Evolutionary conservation across 2,329 filamentous ascomycete genomes (phyloP), one percentile per base, ranked within the genome.

Genomic region (Sarocladium brachiariae): DNA sequence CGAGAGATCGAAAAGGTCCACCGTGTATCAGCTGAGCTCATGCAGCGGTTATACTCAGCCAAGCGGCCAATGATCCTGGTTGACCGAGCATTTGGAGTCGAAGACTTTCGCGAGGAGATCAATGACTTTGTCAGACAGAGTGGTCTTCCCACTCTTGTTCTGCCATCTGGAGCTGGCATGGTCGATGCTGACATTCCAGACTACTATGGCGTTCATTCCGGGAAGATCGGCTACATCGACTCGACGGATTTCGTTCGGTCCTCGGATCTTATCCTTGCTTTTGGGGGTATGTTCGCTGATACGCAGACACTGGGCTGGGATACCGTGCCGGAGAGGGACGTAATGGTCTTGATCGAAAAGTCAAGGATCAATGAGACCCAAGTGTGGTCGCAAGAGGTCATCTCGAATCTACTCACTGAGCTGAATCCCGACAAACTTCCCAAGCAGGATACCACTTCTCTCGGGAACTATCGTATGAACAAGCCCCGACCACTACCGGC

Each of bases 41-140:
- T 77, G 4, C 60, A 64, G 1, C 67, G 63, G n/a, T 65, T 80
- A 0, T 68, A 74, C 39, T 54, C 58, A 0, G 68, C 74, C 2
- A 71, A 72, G 47, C 67, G 69, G 34, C 76, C 77, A 0, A 55
- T 75, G 41, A 75, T 81, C 47, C 55, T 79, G 2, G 71, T 78
- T 0, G 78, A 81, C 53, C 76, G 75, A 2, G 70, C 76, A 52
- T 69, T 67, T n/a, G 60, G 69, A 37, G 58, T 66, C 0, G 61
- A 73, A 24, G 65, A 65, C n/a, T 68, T 76, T 27, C 56, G 68
- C 1, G 59, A 69, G 0, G 62, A 70, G 4, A 61, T 75, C 1
- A 65, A 76, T 51, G 55, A 65, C 8, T 58, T 80, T 14, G 66
- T 73, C 8, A 59, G 68, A 30, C 34, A 59, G 2, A 77, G 16